Evolutionary conservation across 2,329 filamentous ascomycete species (phyloP).

Genomic region (Paraphoma chrysanthemicola): DNA sequence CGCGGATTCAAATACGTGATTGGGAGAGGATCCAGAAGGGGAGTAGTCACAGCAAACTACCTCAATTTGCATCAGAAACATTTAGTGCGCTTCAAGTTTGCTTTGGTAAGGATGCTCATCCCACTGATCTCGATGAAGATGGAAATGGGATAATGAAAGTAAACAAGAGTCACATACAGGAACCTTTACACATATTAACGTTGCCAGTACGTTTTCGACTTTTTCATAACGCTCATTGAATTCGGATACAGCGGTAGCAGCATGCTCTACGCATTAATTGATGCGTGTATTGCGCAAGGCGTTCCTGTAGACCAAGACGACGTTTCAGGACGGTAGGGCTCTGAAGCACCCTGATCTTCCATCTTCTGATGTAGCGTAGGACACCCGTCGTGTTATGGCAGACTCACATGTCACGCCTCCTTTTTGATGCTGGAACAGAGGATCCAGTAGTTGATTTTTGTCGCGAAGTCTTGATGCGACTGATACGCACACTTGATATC

Average conservation of each 20-base stretch:
- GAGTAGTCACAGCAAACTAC: background rate
- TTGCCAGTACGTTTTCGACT: background rate
- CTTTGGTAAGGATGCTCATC: background rate
- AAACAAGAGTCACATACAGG: background rate
- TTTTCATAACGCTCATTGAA: background rate
- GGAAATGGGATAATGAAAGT: background rate
- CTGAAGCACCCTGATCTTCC: background rate
- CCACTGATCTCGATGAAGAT: background rate
- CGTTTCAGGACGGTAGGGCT: background rate
- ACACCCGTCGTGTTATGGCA: background rate
- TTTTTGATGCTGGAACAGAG: too few relatives aligned
- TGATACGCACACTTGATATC: background rate
- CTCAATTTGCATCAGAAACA: background rate
- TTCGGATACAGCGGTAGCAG: background rate
- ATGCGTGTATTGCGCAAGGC: background rate
- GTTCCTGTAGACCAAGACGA: background rate
- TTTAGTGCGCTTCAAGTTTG: background rate
- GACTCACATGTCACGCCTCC: too few relatives aligned
- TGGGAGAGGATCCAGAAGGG: too few relatives aligned
- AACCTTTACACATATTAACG: background rate
- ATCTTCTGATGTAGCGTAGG: background rate
- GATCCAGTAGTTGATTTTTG: too few relatives aligned
- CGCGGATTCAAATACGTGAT: too few relatives aligned
- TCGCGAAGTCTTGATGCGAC: background rate
- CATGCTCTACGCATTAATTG: background rate